phyloP scores from a whole-genome alignment of 2,329 filamentous ascomycete genomes.

The Lachnellula subtilissima region DNA sequence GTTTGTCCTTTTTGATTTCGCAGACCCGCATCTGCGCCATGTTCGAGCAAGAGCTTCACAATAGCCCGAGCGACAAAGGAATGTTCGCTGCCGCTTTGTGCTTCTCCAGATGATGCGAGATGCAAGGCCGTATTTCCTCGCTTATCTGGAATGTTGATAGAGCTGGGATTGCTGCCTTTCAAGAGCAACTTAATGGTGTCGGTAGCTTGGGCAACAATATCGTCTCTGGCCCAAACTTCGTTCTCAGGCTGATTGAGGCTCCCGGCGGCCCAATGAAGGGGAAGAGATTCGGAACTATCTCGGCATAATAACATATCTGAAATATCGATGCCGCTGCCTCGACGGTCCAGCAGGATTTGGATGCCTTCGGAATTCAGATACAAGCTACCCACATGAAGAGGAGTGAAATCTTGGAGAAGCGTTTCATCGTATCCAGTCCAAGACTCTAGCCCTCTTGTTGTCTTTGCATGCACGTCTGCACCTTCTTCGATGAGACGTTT shows the following conservation, averaged over 20 bases:
- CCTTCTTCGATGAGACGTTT: slow-evolving; percentile 16
- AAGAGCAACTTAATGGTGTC: slow-evolving; percentile 11
- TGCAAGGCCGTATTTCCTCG: slow-evolving; percentile 19
- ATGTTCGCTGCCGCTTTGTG: slow-evolving; percentile 7
- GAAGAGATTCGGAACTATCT: no score
- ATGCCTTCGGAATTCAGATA: slow-evolving; percentile 11
- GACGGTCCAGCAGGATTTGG: slow-evolving; percentile 12
- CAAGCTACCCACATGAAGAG: slow-evolving; percentile 12
- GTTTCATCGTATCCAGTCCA: slow-evolving; percentile 1
- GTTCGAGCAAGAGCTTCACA: slow-evolving; percentile 15
- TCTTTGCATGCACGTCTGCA: slow-evolving; percentile 16
- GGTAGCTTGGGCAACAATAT: slow-evolving; percentile 11
- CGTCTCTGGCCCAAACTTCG: slow-evolving; percentile 9
- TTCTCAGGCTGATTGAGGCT: slow-evolving; percentile 6
- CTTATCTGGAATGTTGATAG: slow-evolving; percentile 19
- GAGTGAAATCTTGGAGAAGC: slow-evolving; percentile 6
- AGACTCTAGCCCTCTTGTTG: neutral
- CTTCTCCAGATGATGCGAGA: slow-evolving; percentile 12
- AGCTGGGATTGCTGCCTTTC: slow-evolving; percentile 6
- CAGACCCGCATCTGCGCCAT: slow-evolving; percentile 17
- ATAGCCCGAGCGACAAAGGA: slow-evolving; percentile 4
- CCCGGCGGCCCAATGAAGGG: slow-evolving; percentile 19
- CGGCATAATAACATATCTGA: slow-evolving; percentile 4
- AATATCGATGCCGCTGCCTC: slow-evolving; percentile 9
- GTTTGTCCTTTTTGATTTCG: slow-evolving; percentile 15